Evolutionary conservation across 1,284 basidiomycete species (phyloP).

Genomic region (Heliocybe sulcata): DNA sequence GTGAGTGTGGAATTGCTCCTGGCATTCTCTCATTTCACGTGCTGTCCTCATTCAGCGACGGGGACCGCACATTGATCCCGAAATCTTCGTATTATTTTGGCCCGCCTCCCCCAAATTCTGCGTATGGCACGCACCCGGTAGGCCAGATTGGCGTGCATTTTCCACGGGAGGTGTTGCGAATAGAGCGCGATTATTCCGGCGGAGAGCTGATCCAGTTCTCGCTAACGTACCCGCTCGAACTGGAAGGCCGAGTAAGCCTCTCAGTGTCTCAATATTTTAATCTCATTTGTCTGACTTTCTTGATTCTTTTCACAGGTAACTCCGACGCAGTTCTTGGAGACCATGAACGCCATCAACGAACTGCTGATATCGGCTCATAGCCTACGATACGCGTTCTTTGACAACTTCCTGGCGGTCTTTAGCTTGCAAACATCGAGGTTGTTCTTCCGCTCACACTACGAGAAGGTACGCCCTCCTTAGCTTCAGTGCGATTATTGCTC

Average conservation of each 20-base stretch:
- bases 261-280: constrained; percentile 9
- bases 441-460: constrained; percentile 63
- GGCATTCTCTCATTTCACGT: background rate
- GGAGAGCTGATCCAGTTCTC: constrained; percentile 80
- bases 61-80: constrained; percentile 45
- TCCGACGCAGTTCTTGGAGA: constrained; percentile 77
- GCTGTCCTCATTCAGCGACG: background rate
- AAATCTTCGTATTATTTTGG: constrained; percentile 79
- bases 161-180: constrained; percentile 76
- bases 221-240: constrained; percentile 73
- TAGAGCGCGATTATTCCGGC: constrained; percentile 78
- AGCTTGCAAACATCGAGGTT: constrained; percentile 69
- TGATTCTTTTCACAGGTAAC: constrained; percentile 47
- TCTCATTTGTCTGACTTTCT: constrained; percentile 6
- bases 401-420: constrained; percentile 65
- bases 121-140: constrained; percentile 69
- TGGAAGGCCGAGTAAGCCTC: constrained; percentile 78
- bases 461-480: constrained; percentile 44
- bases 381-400: constrained; percentile 51
- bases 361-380: constrained; percentile 74
- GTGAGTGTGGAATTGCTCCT: background rate
- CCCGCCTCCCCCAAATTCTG: constrained; percentile 65
- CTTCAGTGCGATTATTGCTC: no score
- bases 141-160: constrained; percentile 78
- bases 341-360: constrained; percentile 81